Evolutionary conservation across 2,329 filamentous ascomycete species (phyloP), one percentile per base, ranked within the genome.

Genomic region (Dactylellina drechsleri): DNA sequence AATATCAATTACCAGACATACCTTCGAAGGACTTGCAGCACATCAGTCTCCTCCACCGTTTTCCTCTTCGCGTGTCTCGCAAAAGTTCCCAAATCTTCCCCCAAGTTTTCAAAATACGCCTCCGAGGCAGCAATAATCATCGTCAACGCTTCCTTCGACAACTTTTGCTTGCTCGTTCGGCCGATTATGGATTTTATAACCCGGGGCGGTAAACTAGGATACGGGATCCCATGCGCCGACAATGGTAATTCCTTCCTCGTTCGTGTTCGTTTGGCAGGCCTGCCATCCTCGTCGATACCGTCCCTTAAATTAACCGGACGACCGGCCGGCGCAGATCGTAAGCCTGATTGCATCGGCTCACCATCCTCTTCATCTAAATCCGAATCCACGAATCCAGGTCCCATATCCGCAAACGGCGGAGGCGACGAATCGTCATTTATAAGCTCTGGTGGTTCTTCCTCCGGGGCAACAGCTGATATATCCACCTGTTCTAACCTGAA

Each of bases 91-190:
- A 97, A 83, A 80, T 96, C 92, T 74, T 93, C 91, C 56, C 91
- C 89, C 1, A 91, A 84, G 81, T 97, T 93, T 82, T 96, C 92
- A 81, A 97, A 96, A 82, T 93, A 97, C 90, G 92, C 95, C 76
- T 96, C 92, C 1, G 91, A 91, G 0, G 92, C 92, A 80, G 92
- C 90, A 79, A 90, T 89, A 64, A 97, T 88, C 3, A 90, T 90
- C 31, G 87, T 86, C 43, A 96, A 83, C 1, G 91, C 89, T 60
- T 95, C 91, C 53, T 90, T 88, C 68, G 86, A 88, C 1, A 92
- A 82, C 76, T 88, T 86, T 16, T 56, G 53, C 18, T 71, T 71
- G 57, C 78, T 77, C 4, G 77, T 77, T 40, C 78, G 73, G 26
- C 72, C 73, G 31, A 84, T 84, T 60, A 85, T 80, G 60, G 84